Conservation (phyloP, 768 basidiomycete species). For the Tylopilus cervinicoccineus region DNA sequence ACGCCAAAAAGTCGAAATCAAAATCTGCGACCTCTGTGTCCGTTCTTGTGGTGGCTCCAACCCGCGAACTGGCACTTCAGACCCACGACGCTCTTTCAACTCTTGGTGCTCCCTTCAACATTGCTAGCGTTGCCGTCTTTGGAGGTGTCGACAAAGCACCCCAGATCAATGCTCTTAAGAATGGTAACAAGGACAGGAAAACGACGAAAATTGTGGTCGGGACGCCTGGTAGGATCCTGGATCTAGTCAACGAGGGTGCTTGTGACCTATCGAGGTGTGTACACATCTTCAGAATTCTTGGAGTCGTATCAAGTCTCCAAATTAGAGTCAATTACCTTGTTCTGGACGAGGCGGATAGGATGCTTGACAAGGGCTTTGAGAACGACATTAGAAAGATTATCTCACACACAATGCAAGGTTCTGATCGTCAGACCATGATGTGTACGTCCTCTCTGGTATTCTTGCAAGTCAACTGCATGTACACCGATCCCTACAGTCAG, state of each 20-base stretch:
- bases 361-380: slow-evolving; percentile 98
- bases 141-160: slow-evolving; percentile 92
- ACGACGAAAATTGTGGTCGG: slow-evolving; percentile 83
- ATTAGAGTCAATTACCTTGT: slow-evolving; percentile 84
- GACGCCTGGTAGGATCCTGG: slow-evolving; percentile 90
- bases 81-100: slow-evolving; percentile 79
- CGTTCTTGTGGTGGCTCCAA: slow-evolving; percentile 86
- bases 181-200: slow-evolving; percentile 45
- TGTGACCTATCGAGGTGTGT: slow-evolving; percentile 77
- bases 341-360: slow-evolving; percentile 95
- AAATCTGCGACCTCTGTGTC: slow-evolving; percentile 38
- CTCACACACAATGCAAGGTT: slow-evolving; percentile 58
- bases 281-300: neutral
- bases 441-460: slow-evolving; percentile 49
- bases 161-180: slow-evolving; percentile 68
- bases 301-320: neutral
- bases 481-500: slow-evolving; percentile 55
- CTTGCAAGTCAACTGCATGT: neutral
- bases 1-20: slow-evolving; percentile 31
- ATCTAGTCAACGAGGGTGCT: slow-evolving; percentile 83
- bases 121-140: slow-evolving; percentile 84
- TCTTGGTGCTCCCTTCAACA: slow-evolving; percentile 70
- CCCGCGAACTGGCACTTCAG: slow-evolving; percentile 94
- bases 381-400: slow-evolving; percentile 95
- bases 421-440: slow-evolving; percentile 89